Evolutionary conservation across 2,329 filamentous ascomycete genomes (phyloP).

Genomic region (Botrytis paeoniae): DNA sequence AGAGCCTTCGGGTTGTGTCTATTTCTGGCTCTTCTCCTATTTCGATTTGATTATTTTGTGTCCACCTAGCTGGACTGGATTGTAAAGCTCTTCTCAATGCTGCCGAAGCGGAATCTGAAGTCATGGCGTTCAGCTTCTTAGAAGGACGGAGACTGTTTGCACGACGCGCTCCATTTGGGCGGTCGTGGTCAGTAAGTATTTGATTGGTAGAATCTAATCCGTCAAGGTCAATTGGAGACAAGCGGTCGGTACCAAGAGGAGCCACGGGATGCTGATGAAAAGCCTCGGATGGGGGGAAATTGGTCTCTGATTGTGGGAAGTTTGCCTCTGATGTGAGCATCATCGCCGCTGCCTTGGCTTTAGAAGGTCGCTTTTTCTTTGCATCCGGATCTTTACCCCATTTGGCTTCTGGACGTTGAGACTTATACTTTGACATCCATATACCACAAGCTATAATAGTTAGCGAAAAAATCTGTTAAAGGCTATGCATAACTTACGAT

Average conservation of each 20-base stretch:
- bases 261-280: neutral
- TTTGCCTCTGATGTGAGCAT: slow-evolving; percentile 33
- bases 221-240: slow-evolving; percentile 18
- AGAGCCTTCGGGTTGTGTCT: slow-evolving; percentile 61
- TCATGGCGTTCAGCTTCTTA: slow-evolving; percentile 35
- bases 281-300: slow-evolving; percentile 33
- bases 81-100: slow-evolving; percentile 37
- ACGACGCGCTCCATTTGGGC: slow-evolving; percentile 25
- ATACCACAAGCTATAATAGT: slow-evolving; percentile 71
- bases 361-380: slow-evolving; percentile 44
- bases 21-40: slow-evolving; percentile 47
- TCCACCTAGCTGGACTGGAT: slow-evolving; percentile 43
- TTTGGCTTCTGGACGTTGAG: slow-evolving; percentile 75
- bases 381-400: slow-evolving; percentile 63
- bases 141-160: slow-evolving; percentile 31
- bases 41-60: slow-evolving; percentile 55
- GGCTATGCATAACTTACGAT: slow-evolving; percentile 57
- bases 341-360: slow-evolving; percentile 26
- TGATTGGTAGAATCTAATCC: slow-evolving; percentile 1
- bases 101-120: slow-evolving; percentile 35
- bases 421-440: slow-evolving; percentile 86
- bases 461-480: slow-evolving; percentile 18
- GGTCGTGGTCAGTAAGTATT: neutral
- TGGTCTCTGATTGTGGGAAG: slow-evolving; percentile 46
- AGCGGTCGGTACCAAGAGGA: slow-evolving; percentile 2